Conservation (phyloP, 352 stramenopile species). For the Phytophthora tubulina region DNA sequence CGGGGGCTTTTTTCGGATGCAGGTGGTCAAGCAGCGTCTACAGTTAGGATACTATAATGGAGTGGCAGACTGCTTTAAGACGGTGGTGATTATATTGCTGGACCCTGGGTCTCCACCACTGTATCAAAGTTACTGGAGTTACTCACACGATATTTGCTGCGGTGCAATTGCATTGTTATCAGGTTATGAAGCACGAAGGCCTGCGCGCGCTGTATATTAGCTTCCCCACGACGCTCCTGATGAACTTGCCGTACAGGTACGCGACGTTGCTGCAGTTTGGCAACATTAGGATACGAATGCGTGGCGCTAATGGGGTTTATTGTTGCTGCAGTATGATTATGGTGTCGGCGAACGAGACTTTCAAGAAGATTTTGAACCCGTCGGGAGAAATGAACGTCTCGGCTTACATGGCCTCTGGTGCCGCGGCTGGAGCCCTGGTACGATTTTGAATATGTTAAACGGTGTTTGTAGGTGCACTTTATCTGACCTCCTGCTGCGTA, state of each 20-base stretch:
- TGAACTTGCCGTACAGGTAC: constrained; percentile 98
- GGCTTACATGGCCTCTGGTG: constrained; percentile 94
- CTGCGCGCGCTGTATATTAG: constrained; percentile 92
- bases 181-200: constrained; percentile 84
- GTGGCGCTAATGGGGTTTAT: too few relatives aligned
- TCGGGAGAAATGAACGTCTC: constrained; percentile 86
- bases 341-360: constrained; percentile 97
- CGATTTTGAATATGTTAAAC: constrained; percentile 22
- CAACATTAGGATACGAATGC: not conserved
- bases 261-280: not conserved
- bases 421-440: constrained; percentile 94
- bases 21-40: constrained; percentile 98
- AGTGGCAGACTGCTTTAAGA: constrained; percentile 91
- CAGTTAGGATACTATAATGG: constrained; percentile 98
- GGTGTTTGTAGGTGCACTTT: not conserved
- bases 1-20: not conserved
- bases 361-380: constrained; percentile 95
- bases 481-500: not conserved
- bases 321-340: constrained; percentile 92
- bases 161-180: not conserved
- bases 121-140: constrained; percentile 22
- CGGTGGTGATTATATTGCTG: constrained; percentile 55
- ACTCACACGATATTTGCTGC: constrained; percentile 21
- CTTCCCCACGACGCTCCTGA: constrained; percentile 98
- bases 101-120: constrained; percentile 23